Percentiles rank a stretch among this genome's conserved stretches.
Conservation (phyloP, 2,329 filamentous ascomycete species). For the Cladosporium sp. region DNA sequence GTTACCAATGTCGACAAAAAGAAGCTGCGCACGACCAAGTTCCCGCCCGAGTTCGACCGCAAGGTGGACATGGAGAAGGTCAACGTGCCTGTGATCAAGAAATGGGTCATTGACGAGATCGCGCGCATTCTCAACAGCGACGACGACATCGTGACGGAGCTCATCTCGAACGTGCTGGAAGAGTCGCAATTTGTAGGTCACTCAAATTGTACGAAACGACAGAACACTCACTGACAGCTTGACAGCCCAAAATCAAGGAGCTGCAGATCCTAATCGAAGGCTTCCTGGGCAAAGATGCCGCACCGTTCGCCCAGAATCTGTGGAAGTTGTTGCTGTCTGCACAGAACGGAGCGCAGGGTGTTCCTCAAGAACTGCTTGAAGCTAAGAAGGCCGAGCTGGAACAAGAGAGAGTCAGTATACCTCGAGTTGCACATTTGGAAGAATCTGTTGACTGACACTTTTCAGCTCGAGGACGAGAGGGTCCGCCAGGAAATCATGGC, state of each 20-base stretch:
- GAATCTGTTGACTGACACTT: conserved; percentile 27
- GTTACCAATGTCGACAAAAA: conserved; percentile 82
- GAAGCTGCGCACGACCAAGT: conserved; percentile 87
- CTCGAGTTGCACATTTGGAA: background rate
- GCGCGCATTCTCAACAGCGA: conserved; percentile 86
- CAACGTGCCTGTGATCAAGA: conserved; percentile 97
- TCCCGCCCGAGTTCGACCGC: conserved; percentile 87
- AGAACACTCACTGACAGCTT: background rate
- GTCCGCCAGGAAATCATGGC: conserved; percentile 73
- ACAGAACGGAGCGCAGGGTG: conserved; percentile 82
- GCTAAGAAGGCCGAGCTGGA: conserved; percentile 95
- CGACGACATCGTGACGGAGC: conserved; percentile 93
- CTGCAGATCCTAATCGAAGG: conserved; percentile 93
- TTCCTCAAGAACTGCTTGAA: conserved; percentile 91
- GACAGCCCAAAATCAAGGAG: conserved; percentile 89
- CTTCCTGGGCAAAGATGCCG: conserved; percentile 90
- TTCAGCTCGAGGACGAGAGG: conserved; percentile 79
- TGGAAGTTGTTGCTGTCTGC: conserved; percentile 92
- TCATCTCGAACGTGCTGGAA: conserved; percentile 71
- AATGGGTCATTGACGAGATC: conserved; percentile 93
- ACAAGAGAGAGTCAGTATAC: conserved; percentile 76
- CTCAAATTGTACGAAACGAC: background rate
- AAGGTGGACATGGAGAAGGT: conserved; percentile 98
- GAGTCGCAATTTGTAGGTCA: conserved; percentile 71
- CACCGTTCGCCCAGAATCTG: conserved; percentile 86